Evolutionary conservation across 2,329 filamentous ascomycete species (phyloP), one percentile per base, ranked within the genome.

Genomic region (Aspergillus thermomutatus): DNA sequence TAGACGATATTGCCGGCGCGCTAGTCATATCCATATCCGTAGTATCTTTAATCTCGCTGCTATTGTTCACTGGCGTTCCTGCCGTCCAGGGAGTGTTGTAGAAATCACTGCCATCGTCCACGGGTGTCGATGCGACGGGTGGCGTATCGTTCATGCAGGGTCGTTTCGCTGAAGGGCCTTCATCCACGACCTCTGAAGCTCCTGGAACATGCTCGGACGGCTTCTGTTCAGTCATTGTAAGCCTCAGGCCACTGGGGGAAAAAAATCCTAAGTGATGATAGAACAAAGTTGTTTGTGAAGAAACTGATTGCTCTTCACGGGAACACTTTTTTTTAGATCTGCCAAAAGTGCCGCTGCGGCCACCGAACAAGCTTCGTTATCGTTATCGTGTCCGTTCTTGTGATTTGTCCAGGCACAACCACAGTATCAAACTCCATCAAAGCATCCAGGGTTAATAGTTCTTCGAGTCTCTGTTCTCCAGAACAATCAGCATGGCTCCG

Each of bases 81-180:
- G 64, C 63, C 47, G 60, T 62, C 54, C 70, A 60, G 3, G 73
- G 72, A 9, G 74, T 76, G 53, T 74, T 75, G 65, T 77, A 77
- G 47, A 77, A 76, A 64, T 77, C 73, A 56, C 72, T 77, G 50
- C 66, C 72, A 64, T 74, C 69, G 54, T 75, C 75, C 21, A 60
- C 61, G 8, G 65, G 69, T 21, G 71, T 69, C 55, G 61, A 64
- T 56, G 66, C 59, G 55, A 69, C 59, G 50, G 71, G 65, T 63
- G 67, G 68, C 59, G 64, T 66, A 52, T 73, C 68, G 46, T 60
- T 66, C 49, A 60, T 61, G 54, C 61, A 64, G 50, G 71, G 59
- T 49, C 58, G 65, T 53, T 72, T 70, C 17, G 60, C 52, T 27
- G 65, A 61, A 58, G 66, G 64, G 9, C 52, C 64, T 14, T 70